A percentile compares a stretch with the other conserved stretches of the same genome.
Conservation (phyloP, 176 grass and related monocot genomes). For the Microstegium vimineum region DNA sequence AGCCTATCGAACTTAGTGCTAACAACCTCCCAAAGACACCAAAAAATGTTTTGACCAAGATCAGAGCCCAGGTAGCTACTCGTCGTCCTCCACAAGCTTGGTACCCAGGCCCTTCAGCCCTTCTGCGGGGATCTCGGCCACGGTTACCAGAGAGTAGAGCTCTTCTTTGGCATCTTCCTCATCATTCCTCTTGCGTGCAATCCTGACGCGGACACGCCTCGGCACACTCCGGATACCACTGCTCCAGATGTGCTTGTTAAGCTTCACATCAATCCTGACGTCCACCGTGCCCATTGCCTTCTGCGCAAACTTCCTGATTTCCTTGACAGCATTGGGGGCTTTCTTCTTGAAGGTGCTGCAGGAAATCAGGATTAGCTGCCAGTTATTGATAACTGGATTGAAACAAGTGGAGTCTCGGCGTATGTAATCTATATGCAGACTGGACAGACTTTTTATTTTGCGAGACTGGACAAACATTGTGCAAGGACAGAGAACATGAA, state of each 20-base stretch:
- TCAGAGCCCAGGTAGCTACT: background rate
- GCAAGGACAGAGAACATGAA: background rate
- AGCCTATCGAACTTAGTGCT: background rate
- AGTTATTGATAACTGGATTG: background rate
- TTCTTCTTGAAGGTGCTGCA: slow-evolving; percentile 53
- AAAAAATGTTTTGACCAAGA: background rate
- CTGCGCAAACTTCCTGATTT: slow-evolving; percentile 42
- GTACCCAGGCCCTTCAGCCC: slow-evolving; percentile 79
- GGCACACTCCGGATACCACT: slow-evolving; percentile 81
- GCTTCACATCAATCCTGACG: slow-evolving; percentile 62
- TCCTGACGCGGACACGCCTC: slow-evolving; percentile 70
- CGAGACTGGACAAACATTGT: background rate
- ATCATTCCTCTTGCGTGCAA: slow-evolving; percentile 83
- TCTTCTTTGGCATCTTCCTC: slow-evolving; percentile 95
- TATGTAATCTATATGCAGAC: background rate
- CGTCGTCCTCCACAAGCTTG: slow-evolving; percentile 61
- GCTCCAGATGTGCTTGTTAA: slow-evolving; percentile 98
- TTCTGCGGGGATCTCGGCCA: slow-evolving; percentile 68
- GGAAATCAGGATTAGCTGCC: background rate
- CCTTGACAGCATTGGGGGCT: slow-evolving; percentile 43
- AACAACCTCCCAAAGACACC: background rate
- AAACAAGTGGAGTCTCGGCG: background rate
- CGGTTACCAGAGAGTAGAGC: slow-evolving; percentile 83
- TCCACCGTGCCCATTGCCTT: slow-evolving; percentile 38
- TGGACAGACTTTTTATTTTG: no score